Conservation (phyloP, 2,329 filamentous ascomycete genomes). For the Trichocomaceae sp. region DNA sequence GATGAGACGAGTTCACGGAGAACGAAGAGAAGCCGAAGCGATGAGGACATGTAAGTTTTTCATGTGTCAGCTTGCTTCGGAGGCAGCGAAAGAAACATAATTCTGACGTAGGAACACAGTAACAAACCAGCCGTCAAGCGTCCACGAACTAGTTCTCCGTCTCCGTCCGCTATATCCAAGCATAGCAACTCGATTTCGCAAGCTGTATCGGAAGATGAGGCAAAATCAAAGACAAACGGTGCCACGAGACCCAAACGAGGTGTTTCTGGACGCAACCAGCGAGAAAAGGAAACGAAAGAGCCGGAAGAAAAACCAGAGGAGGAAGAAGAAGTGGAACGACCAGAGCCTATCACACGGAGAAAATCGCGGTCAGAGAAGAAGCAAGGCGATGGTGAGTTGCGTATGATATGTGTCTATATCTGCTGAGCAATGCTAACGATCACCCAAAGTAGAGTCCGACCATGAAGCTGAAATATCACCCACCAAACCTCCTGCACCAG, state of each 20-base stretch:
- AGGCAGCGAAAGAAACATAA: conserved; percentile 16
- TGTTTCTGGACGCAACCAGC: conserved; percentile 48
- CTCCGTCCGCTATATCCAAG: conserved; percentile 53
- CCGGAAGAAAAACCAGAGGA: conserved; percentile 48
- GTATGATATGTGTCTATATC: not conserved
- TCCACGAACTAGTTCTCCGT: conserved; percentile 73
- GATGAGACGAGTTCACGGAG: conserved; percentile 54
- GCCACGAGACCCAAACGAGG: conserved; percentile 56
- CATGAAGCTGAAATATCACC: conserved; percentile 55
- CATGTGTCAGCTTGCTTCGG: conserved; percentile 9
- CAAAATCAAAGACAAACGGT: conserved; percentile 36
- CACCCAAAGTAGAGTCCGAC: conserved; percentile 56
- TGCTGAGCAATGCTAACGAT: conserved; percentile 1
- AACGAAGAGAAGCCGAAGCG: conserved; percentile 77
- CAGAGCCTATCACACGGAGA: conserved; percentile 69
- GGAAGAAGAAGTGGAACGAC: conserved; percentile 55
- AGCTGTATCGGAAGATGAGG: conserved; percentile 61
- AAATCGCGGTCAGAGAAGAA: conserved; percentile 77
- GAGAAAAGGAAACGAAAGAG: conserved; percentile 43
- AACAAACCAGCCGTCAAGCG: conserved; percentile 68
- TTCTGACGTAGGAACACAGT: conserved; percentile 43
- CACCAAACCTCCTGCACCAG: conserved; percentile 35
- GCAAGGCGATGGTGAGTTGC: conserved; percentile 62
- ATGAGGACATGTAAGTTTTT: conserved; percentile 83
- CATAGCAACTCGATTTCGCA: conserved; percentile 41